Base-by-base conservation (phyloP, 352 stramenopile species). In the Globisporangium emineosum region DNA sequence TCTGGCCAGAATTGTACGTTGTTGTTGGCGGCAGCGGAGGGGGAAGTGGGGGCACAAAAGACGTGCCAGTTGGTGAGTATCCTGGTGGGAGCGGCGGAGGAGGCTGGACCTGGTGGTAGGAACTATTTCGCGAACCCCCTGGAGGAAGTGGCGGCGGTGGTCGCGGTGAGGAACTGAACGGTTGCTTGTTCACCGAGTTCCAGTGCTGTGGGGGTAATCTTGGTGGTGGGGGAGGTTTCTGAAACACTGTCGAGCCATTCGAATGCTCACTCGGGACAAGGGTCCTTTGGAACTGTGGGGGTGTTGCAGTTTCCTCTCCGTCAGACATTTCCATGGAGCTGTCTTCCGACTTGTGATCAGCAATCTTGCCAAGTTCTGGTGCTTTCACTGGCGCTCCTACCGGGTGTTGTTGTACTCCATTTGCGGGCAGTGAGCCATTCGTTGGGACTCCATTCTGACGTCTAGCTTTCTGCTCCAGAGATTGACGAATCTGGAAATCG, bases 261-360 rank as follows among this genome's bases (percentile, higher is more conserved):
- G 52, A 40, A n/a, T 58, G 29, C 2, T 58, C 52, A 58, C 30
- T 58, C 19, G 52, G 30, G 29, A 43, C 17, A 25, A 58, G 52
- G 29, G 17, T 30, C 35, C 55, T 66, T 55, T 40, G 47, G 64
- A 53, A 23, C 40, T 47, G 52, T 21, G 53, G 47, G 19, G 43
- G 63, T 5, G 45, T 57, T 37, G 30, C 33, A 3, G 27, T 56
- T 42, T 83, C 77, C 43, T 88, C 78, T 17, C 56, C 75, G 54
- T 90, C 83, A 25, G 78, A 90, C 47, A 90, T 60, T 35, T 90
- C 83, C 83, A 90, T 92, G 2, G 81, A 84, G 30, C 79, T 88
- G 55, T 92, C 81, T 19, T 67, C 62, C 19, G 62, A 67, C 55
- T 50, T 62, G 43, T 57, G 42, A 27, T 62, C 54, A 13, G 23